Base-by-base conservation (phyloP, 148 eudicot genomes). In the Cornus florida region DNA sequence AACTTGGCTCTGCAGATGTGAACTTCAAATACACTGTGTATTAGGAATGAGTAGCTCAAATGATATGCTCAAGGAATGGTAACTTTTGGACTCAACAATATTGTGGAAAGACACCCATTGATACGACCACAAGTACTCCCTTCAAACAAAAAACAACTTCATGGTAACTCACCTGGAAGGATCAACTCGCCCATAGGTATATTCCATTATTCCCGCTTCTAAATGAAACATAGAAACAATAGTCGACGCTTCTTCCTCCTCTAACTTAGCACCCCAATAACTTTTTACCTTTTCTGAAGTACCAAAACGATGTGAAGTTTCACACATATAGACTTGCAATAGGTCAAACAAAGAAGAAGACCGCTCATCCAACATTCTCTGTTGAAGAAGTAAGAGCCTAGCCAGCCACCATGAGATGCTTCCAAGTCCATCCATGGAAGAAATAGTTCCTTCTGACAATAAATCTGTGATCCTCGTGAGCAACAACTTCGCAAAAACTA, bases 361-460 rank as follows among this genome's bases (percentile, higher is more conserved):
- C 53, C 82, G 89, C 75, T 90, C 97, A 76, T 89, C 93, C 85
- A 93, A 86, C 81, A 93, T 77, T 73, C 82, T 88, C 82, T 95
- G 99, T 80, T 95, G 97, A 73, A 93, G 56, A 81, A 89, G 86
- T 69, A 93, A 72, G 20, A 88, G 74, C 85, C 99, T 90, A 74
- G 91, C 90, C 76, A 95, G 68, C 99, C 99, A 95, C 99, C 97
- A 95, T 31, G 90, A 82, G 67, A 82, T 81, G 85, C 97, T 94
- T 76, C 84, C 83, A n/a, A 84, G 72, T 80, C 87, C 96, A 82
- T 81, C 84, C 39, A 67, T 48, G 62, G 80, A 46, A 80, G 71
- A 62, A 28, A 75, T 23, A 48, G 71, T 81, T 77, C 86, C 89
- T 82, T 88, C 80, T 77, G 83, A 83, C 43, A 85, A 67, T 68